Conservation (phyloP, 176 grass and related monocot species). For the Ensete glaucum region DNA sequence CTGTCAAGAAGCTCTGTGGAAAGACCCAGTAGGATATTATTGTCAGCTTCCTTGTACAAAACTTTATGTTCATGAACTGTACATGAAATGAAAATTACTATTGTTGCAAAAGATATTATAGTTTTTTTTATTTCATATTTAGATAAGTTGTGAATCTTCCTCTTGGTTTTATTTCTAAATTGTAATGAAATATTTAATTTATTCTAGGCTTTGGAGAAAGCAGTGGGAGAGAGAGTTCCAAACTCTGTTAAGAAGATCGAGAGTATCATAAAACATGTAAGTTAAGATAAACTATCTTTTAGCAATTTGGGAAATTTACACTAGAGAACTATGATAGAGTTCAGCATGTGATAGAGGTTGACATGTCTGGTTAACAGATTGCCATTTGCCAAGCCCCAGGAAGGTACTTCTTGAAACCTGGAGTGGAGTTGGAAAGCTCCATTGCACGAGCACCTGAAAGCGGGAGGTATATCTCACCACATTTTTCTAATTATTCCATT, state of each 20-base stretch:
- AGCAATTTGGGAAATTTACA: background rate
- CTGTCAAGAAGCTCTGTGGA: too few species aligned
- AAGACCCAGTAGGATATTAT: too few species aligned
- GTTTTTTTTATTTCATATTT: background rate
- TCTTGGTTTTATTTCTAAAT: background rate
- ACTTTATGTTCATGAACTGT: too few species aligned
- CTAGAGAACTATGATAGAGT: too few species aligned
- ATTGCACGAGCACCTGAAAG: slow-evolving; percentile 41
- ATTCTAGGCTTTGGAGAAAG: slow-evolving; percentile 84
- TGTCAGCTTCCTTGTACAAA: too few species aligned
- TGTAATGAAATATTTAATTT: background rate
- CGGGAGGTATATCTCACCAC: slow-evolving; percentile 31
- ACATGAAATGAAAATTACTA: too few species aligned
- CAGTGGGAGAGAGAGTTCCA: slow-evolving; percentile 58
- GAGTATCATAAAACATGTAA: slow-evolving; percentile 67
- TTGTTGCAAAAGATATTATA: background rate
- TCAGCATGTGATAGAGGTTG: too few species aligned
- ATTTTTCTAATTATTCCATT: slow-evolving; percentile 15
- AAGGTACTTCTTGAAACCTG: slow-evolving; percentile 75
- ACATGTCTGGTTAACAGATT: slow-evolving; percentile 42
- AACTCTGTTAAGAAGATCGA: slow-evolving; percentile 71
- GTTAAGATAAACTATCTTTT: slow-evolving; percentile 26
- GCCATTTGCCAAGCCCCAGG: slow-evolving; percentile 71
- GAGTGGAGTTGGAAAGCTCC: slow-evolving; percentile 46
- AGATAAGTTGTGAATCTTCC: background rate